Conservation (phyloP, 2,329 filamentous ascomycete genomes). For the Cladobotryum mycophilum region DNA sequence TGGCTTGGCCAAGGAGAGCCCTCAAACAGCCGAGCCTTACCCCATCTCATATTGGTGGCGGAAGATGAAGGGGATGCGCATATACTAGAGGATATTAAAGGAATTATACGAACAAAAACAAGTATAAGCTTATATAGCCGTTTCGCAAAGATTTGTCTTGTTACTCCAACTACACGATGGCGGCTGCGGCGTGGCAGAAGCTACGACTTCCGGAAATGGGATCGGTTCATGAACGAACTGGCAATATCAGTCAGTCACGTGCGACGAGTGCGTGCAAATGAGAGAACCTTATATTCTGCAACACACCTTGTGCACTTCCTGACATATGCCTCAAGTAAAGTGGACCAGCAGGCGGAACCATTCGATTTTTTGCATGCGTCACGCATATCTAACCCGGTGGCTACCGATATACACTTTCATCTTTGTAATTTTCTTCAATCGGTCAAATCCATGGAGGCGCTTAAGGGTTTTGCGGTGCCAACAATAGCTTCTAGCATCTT, state of each 20-base stretch:
- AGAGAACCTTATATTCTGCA: neutral
- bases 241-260: neutral
- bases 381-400: conserved; percentile 5
- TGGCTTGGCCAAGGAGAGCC: conserved; percentile 12
- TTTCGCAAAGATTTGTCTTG: neutral
- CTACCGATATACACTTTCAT: conserved; percentile 9
- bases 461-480: conserved; percentile 11
- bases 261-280: neutral
- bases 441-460: conserved; percentile 4
- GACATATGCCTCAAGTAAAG: neutral
- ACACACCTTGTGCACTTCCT: neutral
- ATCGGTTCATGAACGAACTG: neutral
- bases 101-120: neutral
- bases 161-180: neutral
- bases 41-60: neutral
- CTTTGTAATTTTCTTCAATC: conserved; percentile 10
- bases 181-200: neutral
- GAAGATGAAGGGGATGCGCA: neutral
- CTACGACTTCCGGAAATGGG: neutral
- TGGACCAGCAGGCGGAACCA: neutral
- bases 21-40: conserved; percentile 5
- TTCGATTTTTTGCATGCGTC: conserved; percentile 13
- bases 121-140: neutral
- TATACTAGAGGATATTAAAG: neutral
- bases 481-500: conserved; percentile 14